phyloP scores from a whole-genome alignment of 1,284 basidiomycete species.

The Tilletia caries region DNA sequence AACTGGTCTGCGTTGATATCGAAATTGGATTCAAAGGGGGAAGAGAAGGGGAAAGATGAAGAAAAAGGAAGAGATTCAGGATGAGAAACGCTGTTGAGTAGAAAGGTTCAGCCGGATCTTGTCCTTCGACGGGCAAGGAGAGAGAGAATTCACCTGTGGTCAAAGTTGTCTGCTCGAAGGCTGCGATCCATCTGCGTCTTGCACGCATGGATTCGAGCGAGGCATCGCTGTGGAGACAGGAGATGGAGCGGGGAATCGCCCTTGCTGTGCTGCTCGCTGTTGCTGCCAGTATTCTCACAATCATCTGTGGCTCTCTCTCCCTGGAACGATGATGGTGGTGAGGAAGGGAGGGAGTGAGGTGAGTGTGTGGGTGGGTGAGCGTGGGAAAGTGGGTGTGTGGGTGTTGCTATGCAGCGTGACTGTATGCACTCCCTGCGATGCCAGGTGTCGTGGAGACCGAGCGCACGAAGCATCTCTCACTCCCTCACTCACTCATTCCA shows the following conservation, averaged over 20 bases:
- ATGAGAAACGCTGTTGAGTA: not conserved
- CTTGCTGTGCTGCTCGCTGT: not conserved
- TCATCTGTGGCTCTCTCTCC: not conserved
- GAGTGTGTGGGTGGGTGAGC: not conserved
- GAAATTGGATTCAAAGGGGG: not conserved
- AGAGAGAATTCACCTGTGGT: not conserved
- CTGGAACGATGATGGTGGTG: too few relatives aligned
- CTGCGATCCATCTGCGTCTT: not conserved
- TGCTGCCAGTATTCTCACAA: not conserved
- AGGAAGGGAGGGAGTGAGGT: too few relatives aligned
- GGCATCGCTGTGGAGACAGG: not conserved
- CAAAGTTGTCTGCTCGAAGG: slow-evolving; percentile 1
- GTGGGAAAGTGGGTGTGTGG: not conserved
- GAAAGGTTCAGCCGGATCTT: not conserved
- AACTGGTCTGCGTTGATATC: slow-evolving; percentile 21
- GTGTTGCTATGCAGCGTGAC: slow-evolving; percentile 9
- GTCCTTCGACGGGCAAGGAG: not conserved
- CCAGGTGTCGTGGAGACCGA: not conserved
- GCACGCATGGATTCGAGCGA: not conserved
- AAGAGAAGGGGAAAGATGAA: too few relatives aligned
- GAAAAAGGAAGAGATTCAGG: not conserved
- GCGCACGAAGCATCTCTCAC: not conserved
- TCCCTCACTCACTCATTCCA: too few relatives aligned
- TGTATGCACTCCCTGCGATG: too few relatives aligned
- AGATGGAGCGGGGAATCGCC: too few relatives aligned